Percentiles rank a stretch among this genome's conserved stretches.
phyloP scores from a whole-genome alignment of 192 early-diverging fungal species.

The Neocallimastix lanati region DNA sequence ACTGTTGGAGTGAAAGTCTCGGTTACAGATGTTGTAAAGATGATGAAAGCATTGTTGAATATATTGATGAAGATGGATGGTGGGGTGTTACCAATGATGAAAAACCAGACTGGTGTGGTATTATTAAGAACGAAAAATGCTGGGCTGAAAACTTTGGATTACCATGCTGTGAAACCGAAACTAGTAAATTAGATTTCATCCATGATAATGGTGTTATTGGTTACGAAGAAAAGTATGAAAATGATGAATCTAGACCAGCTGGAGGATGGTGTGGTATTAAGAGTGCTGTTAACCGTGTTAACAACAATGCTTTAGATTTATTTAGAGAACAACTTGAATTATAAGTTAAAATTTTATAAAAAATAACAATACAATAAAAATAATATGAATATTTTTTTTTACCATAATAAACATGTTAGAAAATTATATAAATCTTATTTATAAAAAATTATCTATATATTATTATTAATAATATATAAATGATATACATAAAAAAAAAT shows the following conservation, averaged over 20 bases:
- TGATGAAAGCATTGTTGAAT: neutral
- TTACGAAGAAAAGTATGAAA: neutral
- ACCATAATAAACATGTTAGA: too few species aligned
- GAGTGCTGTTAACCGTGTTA: neutral
- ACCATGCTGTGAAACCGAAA: neutral
- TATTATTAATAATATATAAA: too few species aligned
- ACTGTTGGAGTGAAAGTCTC: neutral
- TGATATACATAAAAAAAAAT: too few species aligned
- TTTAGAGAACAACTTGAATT: neutral
- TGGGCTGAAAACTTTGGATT: neutral
- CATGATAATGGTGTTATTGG: neutral
- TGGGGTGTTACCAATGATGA: neutral
- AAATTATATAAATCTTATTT: too few species aligned
- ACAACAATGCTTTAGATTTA: neutral
- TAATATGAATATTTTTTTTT: too few species aligned
- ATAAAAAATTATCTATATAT: too few species aligned
- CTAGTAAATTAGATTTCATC: neutral
- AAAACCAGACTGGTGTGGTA: neutral
- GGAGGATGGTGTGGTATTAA: neutral
- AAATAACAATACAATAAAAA: too few species aligned
- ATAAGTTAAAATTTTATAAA: neutral
- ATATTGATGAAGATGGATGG: neutral
- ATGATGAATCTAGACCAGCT: neutral
- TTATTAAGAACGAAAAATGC: neutral
- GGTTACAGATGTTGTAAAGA: neutral